phyloP scores from a whole-genome alignment of 305 asterid species.

The Nicotiana rustica region DNA sequence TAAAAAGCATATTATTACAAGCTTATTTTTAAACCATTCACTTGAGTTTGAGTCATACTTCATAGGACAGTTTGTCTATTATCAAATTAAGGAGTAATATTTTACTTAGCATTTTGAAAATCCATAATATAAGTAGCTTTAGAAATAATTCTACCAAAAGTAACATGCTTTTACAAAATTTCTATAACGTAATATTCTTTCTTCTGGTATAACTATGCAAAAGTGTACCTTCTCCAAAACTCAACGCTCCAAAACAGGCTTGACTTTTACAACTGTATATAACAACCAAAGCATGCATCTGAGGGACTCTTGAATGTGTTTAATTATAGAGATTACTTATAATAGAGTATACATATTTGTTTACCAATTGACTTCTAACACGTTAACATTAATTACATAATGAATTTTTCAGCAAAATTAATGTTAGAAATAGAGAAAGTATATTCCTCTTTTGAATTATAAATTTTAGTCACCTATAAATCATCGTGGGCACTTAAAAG shows the following conservation, averaged over 20 bases:
- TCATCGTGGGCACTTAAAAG: too few species aligned
- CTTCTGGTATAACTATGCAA: background rate
- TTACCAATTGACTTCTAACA: too few species aligned
- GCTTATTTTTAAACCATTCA: background rate
- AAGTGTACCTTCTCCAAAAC: background rate
- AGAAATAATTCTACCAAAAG: slow-evolving; percentile 12
- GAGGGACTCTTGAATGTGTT: too few species aligned
- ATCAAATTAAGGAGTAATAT: slow-evolving; percentile 21
- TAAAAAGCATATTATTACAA: too few species aligned
- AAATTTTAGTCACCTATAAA: too few species aligned
- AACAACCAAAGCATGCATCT: too few species aligned
- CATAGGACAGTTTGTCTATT: background rate
- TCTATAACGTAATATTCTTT: background rate
- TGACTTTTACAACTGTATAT: background rate
- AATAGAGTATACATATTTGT: too few species aligned
- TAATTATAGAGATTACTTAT: too few species aligned
- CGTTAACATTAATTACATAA: too few species aligned
- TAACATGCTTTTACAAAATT: background rate
- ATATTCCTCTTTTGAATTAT: too few species aligned
- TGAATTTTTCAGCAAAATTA: too few species aligned
- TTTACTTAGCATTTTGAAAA: background rate
- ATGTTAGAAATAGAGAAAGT: too few species aligned
- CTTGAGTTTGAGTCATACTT: background rate
- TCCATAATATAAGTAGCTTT: slow-evolving; percentile 20
- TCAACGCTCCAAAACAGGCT: background rate